Evolutionary conservation across 2,329 filamentous ascomycete genomes (phyloP).

Genomic region (Stromatinia cepivora): DNA sequence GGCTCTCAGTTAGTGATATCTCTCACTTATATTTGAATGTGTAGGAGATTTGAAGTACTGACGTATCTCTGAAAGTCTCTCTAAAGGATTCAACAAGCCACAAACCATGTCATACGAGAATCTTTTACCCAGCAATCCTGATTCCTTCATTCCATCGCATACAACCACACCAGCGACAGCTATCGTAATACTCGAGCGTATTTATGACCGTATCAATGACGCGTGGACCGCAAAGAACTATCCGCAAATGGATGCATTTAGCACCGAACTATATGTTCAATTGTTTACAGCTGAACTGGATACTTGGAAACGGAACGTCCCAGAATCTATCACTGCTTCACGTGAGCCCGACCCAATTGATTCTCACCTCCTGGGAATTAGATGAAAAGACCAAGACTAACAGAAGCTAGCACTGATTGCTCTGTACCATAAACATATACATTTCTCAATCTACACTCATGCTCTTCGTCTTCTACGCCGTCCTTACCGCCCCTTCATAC

Average conservation of each 20-base stretch:
- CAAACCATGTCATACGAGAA: slow-evolving; percentile 34
- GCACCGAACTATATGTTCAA: slow-evolving; percentile 34
- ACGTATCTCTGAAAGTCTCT: slow-evolving; percentile 12
- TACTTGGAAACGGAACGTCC: slow-evolving; percentile 30
- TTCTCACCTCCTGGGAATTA: neutral
- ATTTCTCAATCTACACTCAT: slow-evolving; percentile 33
- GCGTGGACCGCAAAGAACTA: slow-evolving; percentile 17
- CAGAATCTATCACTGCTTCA: slow-evolving; percentile 25
- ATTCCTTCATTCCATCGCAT: slow-evolving; percentile 24
- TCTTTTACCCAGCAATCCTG: slow-evolving; percentile 26
- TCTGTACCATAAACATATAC: slow-evolving; percentile 28
- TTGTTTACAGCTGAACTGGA: slow-evolving; percentile 35
- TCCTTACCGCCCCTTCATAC: slow-evolving; percentile 29
- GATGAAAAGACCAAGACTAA: neutral
- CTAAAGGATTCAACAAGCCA: slow-evolving; percentile 35
- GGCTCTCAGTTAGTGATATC: slow-evolving; percentile 32
- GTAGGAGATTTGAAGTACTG: neutral
- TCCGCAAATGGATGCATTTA: slow-evolving; percentile 28
- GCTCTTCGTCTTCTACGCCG: slow-evolving; percentile 33
- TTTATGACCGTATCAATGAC: slow-evolving; percentile 29
- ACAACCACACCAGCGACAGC: slow-evolving; percentile 3
- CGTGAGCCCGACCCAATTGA: slow-evolving; percentile 25
- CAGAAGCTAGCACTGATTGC: slow-evolving; percentile 27
- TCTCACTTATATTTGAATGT: neutral
- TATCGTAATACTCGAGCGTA: slow-evolving; percentile 31